phyloP scores from a whole-genome alignment of 2,329 filamentous ascomycete genomes.

The Colletotrichum sp. region DNA sequence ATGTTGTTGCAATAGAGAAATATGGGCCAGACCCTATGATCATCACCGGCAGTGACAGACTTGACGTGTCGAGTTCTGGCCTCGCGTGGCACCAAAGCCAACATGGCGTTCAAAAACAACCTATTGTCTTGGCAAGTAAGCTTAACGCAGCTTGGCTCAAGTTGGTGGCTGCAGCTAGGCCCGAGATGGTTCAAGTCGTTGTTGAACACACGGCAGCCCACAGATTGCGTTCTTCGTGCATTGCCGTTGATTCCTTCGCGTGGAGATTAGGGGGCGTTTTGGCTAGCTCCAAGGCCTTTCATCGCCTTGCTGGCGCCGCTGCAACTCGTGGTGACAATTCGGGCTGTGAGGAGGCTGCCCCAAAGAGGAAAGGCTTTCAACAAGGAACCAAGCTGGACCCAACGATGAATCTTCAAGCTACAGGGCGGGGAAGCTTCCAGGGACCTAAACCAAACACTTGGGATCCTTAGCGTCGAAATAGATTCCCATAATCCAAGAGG shows the following conservation, averaged over 20 bases:
- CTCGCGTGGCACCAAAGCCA: background rate
- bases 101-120: background rate
- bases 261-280: background rate
- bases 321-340: background rate
- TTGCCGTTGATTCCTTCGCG: background rate
- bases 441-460: background rate
- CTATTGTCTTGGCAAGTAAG: background rate
- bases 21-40: background rate
- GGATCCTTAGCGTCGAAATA: background rate
- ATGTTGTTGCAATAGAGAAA: background rate
- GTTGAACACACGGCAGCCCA: background rate
- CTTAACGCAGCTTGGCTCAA: background rate
- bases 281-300: background rate
- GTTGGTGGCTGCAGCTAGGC: background rate
- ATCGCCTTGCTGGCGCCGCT: background rate
- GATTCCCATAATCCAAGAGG: background rate
- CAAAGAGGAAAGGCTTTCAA: background rate
- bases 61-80: background rate
- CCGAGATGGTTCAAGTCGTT: background rate
- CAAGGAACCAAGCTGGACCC: background rate
- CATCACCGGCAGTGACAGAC: background rate
- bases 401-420: background rate
- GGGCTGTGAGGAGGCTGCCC: background rate
- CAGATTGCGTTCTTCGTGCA: background rate
- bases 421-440: background rate